phyloP scores from a whole-genome alignment of 2,329 filamentous ascomycete species.

The Clonostachys sp. region DNA sequence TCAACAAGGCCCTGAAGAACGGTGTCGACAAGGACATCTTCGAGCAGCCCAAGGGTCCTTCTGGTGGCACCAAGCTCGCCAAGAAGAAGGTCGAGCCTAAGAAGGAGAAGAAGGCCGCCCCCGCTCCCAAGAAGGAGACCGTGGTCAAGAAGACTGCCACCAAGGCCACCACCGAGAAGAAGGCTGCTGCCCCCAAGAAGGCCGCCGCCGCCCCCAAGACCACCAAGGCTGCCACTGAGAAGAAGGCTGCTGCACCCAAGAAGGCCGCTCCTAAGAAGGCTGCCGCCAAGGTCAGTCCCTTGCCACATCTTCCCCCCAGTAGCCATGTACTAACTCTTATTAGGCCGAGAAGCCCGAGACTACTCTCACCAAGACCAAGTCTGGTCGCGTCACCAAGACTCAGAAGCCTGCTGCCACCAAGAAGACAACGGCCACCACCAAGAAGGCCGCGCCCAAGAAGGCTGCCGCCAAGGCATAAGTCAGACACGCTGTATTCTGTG shows the following conservation, averaged over 20 bases:
- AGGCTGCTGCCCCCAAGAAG: constrained; percentile 23
- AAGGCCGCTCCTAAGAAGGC: constrained; percentile 36
- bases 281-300: constrained; percentile 33
- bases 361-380: constrained; percentile 77
- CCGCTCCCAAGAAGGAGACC: constrained; percentile 24
- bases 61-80: constrained; percentile 86
- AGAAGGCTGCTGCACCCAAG: constrained; percentile 26
- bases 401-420: constrained; percentile 40
- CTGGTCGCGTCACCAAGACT: constrained; percentile 76
- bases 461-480: constrained; percentile 4
- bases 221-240: constrained; percentile 12
- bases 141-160: constrained; percentile 34
- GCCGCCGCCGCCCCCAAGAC: constrained; percentile 16
- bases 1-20: constrained; percentile 79
- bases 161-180: constrained; percentile 37
- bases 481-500: neutral
- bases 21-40: constrained; percentile 87
- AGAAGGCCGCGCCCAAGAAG: constrained; percentile 39
- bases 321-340: neutral
- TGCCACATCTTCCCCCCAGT: neutral
- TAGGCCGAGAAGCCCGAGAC: constrained; percentile 58
- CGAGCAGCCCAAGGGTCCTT: constrained; percentile 85
- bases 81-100: constrained; percentile 60
- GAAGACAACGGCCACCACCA: constrained; percentile 39
- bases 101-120: constrained; percentile 26